Evolutionary conservation across 192 early-diverging fungal genomes (phyloP).

Genomic region (Obelidium mucronatum): DNA sequence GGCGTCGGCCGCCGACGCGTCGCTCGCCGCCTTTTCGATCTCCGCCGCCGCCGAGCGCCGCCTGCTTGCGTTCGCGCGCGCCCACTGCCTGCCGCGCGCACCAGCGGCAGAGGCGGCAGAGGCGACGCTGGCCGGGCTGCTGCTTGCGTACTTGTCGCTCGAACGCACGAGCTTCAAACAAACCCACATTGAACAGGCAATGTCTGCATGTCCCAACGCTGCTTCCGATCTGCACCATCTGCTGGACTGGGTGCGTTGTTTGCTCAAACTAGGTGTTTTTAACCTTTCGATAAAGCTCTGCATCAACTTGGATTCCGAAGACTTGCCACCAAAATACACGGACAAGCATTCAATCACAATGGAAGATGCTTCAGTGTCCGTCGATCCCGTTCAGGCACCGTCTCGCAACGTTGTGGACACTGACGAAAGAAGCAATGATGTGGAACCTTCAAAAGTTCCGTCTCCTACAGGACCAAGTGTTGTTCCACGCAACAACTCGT

Average conservation of each 20-base stretch:
- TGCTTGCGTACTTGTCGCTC: neutral
- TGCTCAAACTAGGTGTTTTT: neutral
- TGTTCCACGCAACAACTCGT: neutral
- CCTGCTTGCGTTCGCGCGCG: neutral
- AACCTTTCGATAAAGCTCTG: conserved; percentile 11
- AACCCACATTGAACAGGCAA: neutral
- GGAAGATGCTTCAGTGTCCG: neutral
- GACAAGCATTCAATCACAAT: conserved; percentile 21
- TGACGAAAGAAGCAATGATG: neutral
- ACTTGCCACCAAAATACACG: conserved; percentile 20
- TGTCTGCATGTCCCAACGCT: neutral
- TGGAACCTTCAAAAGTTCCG: neutral
- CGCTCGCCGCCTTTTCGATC: neutral
- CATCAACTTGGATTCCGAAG: conserved; percentile 9
- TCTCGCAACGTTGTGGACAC: too few species aligned
- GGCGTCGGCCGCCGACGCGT: neutral
- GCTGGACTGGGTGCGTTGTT: conserved; percentile 11
- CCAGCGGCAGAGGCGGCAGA: too few species aligned
- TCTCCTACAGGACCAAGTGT: neutral
- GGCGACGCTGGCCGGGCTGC: too few species aligned
- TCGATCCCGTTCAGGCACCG: neutral
- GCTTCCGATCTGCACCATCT: neutral
- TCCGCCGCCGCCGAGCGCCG: neutral
- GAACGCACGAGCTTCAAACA: neutral
- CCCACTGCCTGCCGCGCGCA: too few species aligned